phyloP scores from a whole-genome alignment of 2,329 filamentous ascomycete species.

The Sporothrix mexicana region DNA sequence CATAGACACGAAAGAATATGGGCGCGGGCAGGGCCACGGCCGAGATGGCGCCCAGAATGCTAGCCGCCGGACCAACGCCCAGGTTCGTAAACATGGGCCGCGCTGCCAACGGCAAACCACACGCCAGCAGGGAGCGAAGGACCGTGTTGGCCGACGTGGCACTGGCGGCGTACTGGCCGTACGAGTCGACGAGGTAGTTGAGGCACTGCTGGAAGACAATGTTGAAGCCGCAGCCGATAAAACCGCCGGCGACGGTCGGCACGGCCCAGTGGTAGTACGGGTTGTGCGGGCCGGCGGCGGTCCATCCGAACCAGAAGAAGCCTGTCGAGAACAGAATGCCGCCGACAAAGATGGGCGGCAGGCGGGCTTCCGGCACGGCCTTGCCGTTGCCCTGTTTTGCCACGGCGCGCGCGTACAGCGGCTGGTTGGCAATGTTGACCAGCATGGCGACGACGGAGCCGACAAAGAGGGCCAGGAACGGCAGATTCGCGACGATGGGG shows the following conservation, averaged over 20 bases:
- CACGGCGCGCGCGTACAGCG: slow-evolving; percentile 50
- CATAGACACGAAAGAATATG: slow-evolving; percentile 48
- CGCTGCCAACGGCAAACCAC: slow-evolving; percentile 64
- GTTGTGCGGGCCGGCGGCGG: slow-evolving; percentile 30
- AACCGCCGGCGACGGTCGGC: slow-evolving; percentile 39
- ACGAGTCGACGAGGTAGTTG: slow-evolving; percentile 60
- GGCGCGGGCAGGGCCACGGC: slow-evolving; percentile 54
- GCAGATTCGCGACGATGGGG: slow-evolving; percentile 66
- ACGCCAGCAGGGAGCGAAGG: slow-evolving; percentile 61
- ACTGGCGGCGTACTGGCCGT: slow-evolving; percentile 63
- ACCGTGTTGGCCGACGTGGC: slow-evolving; percentile 70
- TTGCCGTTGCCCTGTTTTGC: slow-evolving; percentile 47
- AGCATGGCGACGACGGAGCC: slow-evolving; percentile 58
- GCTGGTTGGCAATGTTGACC: slow-evolving; percentile 52
- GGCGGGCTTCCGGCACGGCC: slow-evolving; percentile 48
- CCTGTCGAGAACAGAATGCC: slow-evolving; percentile 50
- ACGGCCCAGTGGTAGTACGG: slow-evolving; percentile 33
- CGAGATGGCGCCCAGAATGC: slow-evolving; percentile 45
- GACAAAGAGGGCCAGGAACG: slow-evolving; percentile 57
- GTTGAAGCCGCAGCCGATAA: slow-evolving; percentile 55
- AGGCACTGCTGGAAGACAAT: slow-evolving; percentile 55
- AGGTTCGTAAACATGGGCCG: slow-evolving; percentile 62
- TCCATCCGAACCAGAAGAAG: slow-evolving; percentile 46
- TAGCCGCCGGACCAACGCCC: slow-evolving; percentile 37
- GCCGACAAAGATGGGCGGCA: slow-evolving; percentile 54